These are phyloP conservation scores for Venturia pyrina DNA, from an alignment of 2,329 filamentous ascomycete genomes.

Conservation along the genomic window DNA sequence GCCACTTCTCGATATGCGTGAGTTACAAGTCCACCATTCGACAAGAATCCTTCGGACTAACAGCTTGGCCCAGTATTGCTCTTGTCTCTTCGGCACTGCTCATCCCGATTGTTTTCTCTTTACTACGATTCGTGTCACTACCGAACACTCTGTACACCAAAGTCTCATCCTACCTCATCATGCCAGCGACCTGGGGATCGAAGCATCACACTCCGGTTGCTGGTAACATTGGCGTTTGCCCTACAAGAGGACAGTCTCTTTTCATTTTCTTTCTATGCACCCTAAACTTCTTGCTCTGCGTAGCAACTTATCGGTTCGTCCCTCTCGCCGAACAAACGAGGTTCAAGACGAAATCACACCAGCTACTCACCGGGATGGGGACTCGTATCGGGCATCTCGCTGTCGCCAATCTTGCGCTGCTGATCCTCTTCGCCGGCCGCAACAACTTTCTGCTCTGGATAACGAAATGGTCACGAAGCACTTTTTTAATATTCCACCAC, in stretches of 20 bases:
- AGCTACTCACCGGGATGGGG: neutral
- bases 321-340: neutral
- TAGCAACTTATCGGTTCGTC: neutral
- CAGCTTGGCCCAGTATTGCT: neutral
- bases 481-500: constrained; percentile 12
- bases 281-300: constrained; percentile 5
- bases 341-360: neutral
- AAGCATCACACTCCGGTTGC: constrained; percentile 1
- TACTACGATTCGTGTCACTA: constrained; percentile 6
- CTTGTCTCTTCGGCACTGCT: constrained; percentile 5
- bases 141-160: neutral
- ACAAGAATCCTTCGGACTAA: neutral
- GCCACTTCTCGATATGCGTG: constrained; percentile 1
- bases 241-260: constrained; percentile 11
- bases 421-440: constrained; percentile 10
- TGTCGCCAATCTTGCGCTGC: constrained; percentile 8
- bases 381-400: constrained; percentile 10
- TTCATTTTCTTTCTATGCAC: constrained; percentile 11
- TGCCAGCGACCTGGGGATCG: neutral
- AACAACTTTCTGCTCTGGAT: constrained; percentile 14
- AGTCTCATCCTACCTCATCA: constrained; percentile 8
- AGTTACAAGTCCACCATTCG: neutral
- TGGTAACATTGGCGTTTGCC: neutral
- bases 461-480: constrained; percentile 12
- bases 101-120: constrained; percentile 5